These are phyloP conservation scores for Microcos paniculata DNA, from an alignment of 345 rosid species.

Conservation along the genomic window DNA sequence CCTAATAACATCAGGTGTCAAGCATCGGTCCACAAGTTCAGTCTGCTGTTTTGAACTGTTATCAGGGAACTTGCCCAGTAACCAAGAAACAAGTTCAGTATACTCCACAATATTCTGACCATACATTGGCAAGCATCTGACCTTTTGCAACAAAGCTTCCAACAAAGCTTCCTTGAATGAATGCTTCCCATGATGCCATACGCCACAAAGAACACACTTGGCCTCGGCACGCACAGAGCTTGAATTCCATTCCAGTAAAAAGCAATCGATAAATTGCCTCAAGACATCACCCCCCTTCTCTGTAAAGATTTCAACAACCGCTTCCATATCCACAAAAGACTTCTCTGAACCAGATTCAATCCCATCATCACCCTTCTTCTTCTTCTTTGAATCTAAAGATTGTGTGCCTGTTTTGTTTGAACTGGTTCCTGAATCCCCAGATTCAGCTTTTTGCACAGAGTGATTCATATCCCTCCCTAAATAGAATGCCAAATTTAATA, in stretches of 20 bases:
- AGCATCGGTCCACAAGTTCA: constrained; percentile 75
- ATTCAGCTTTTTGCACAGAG: constrained; percentile 62
- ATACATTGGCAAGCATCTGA: constrained; percentile 72
- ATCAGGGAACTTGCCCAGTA: constrained; percentile 81
- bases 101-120: constrained; percentile 97
- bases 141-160: constrained; percentile 65
- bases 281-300: constrained; percentile 70
- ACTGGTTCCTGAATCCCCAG: constrained; percentile 56
- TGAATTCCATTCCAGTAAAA: constrained; percentile 95
- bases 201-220: constrained; percentile 81
- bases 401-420: constrained; percentile 69
- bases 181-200: constrained; percentile 93
- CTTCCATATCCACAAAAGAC: constrained; percentile 91
- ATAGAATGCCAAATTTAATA: constrained; percentile 83
- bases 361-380: constrained; percentile 90
- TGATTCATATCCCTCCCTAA: constrained; percentile 79
- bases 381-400: constrained; percentile 77
- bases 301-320: constrained; percentile 66
- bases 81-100: constrained; percentile 80
- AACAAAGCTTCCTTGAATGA: constrained; percentile 77
- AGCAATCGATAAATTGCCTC: constrained; percentile 87
- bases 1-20: constrained; percentile 71
- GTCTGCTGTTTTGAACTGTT: constrained; percentile 67
- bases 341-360: constrained; percentile 76
- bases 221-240: constrained; percentile 95